A percentile compares a stretch with the other conserved stretches of the same genome.
Conservation (phyloP, 148 eudicot species). For the Arctostaphylos glauca region DNA sequence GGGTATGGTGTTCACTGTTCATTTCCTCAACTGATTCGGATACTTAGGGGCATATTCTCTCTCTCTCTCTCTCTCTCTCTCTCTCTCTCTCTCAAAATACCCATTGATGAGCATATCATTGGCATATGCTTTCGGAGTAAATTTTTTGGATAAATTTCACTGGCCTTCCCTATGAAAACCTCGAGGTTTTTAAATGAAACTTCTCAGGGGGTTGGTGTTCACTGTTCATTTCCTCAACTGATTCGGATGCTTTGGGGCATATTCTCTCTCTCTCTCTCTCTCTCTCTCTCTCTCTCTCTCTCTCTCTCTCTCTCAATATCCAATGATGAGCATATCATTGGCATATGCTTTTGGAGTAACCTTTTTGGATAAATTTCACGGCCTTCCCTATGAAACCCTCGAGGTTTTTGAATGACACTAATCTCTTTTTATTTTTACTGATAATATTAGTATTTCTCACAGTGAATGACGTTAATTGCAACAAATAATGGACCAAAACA, state of each 20-base stretch:
- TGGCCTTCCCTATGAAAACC: no score
- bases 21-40: conserved; percentile 13
- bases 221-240: conserved; percentile 4
- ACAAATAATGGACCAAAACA: no score
- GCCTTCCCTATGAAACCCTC: no score
- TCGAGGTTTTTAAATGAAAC: no score
- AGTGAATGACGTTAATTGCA: no score
- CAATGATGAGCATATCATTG: neutral
- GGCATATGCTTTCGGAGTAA: neutral
- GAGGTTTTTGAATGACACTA: no score
- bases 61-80: neutral
- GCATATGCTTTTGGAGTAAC: neutral
- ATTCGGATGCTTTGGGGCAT: conserved; percentile 9
- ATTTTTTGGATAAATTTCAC: no score
- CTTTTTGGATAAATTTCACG: no score
- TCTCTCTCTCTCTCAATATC: neutral
- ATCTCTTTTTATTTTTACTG: no score
- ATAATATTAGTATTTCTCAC: no score
- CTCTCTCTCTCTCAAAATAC: neutral
- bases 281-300: conserved; percentile 2
- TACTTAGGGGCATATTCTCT: conserved; percentile 9
- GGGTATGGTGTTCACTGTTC: neutral
- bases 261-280: conserved; percentile 11
- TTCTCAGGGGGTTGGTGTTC: no score
- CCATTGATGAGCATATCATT: neutral